phyloP scores from a whole-genome alignment of 306 rosid species.

The Trichosanthes truncata region DNA sequence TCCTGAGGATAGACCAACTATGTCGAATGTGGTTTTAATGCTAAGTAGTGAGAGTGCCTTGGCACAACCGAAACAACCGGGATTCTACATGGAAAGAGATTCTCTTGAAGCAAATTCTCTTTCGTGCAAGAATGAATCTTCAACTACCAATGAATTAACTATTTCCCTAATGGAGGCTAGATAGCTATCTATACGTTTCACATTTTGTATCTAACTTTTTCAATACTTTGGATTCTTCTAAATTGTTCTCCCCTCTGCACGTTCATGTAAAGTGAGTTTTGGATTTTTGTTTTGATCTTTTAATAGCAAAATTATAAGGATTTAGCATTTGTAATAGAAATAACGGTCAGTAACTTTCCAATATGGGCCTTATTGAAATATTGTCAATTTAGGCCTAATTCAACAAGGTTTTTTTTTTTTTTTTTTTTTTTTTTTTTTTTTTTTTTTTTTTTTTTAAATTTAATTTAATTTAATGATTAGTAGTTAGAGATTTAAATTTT shows the following conservation, averaged over 20 bases:
- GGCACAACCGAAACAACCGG: constrained; percentile 36
- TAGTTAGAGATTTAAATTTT: not conserved
- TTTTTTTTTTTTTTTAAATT: no score
- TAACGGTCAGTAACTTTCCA: no score
- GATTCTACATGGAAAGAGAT: constrained; percentile 13
- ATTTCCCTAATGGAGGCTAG: constrained; percentile 9
- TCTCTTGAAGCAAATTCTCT: not conserved
- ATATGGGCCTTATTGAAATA: no score
- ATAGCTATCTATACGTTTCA: not conserved
- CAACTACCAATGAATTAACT: constrained; percentile 5
- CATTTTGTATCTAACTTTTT: not conserved
- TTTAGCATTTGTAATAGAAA: not conserved
- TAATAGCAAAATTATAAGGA: not conserved
- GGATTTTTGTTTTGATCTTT: not conserved
- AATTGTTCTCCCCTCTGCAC: not conserved
- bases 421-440: no score
- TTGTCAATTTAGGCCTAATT: no score
- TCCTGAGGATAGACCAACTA: constrained; percentile 45
- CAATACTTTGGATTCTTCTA: not conserved
- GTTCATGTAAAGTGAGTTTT: not conserved
- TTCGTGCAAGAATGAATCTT: constrained; percentile 3
- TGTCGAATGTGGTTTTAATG: constrained; percentile 36
- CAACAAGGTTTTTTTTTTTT: no score
- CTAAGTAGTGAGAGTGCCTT: constrained; percentile 27
- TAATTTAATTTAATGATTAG: no score